phyloP scores from a whole-genome alignment of 2,329 filamentous ascomycete genomes.

The Plenodomus lindquistii region DNA sequence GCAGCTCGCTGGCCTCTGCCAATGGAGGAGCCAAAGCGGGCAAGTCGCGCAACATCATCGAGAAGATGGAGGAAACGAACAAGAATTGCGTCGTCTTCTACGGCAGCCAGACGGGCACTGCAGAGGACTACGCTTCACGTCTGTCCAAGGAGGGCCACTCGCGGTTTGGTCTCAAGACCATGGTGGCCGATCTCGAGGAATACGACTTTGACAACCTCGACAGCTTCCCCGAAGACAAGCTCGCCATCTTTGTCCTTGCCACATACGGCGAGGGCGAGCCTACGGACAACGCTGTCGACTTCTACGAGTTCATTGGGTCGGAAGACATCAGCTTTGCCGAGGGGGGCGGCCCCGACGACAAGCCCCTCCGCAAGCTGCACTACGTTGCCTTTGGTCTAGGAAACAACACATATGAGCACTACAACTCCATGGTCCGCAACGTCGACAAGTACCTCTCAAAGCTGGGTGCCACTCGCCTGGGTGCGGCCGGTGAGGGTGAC shows the following conservation, averaged over 20 bases:
- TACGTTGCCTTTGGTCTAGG: conserved; percentile 95
- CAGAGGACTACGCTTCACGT: conserved; percentile 95
- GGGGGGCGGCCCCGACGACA: conserved; percentile 63
- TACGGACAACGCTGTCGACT: conserved; percentile 97
- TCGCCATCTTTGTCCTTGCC: conserved; percentile 92
- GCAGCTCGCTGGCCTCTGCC: conserved; percentile 70
- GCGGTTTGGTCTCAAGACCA: conserved; percentile 93
- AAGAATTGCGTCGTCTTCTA: conserved; percentile 99
- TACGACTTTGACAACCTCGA: conserved; percentile 97
- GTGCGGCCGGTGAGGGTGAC: conserved; percentile 89
- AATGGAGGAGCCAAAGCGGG: conserved; percentile 70
- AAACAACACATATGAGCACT: conserved; percentile 99
- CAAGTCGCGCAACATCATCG: conserved; percentile 87
- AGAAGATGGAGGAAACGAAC: conserved; percentile 92
- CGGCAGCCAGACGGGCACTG: conserved; percentile 96
- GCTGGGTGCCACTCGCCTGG: conserved; percentile 82
- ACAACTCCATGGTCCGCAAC: conserved; percentile 97
- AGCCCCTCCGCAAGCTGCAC: conserved; percentile 79
- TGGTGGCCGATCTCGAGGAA: conserved; percentile 97
- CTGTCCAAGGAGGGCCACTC: conserved; percentile 97
- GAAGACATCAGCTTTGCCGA: conserved; percentile 84
- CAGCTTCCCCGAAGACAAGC: conserved; percentile 82
- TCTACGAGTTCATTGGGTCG: conserved; percentile 90
- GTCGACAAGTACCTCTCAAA: conserved; percentile 80
- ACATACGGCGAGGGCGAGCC: conserved; percentile 99